Evolutionary conservation across 345 rosid species (phyloP).

Genomic region (Pugionium cornutum): DNA sequence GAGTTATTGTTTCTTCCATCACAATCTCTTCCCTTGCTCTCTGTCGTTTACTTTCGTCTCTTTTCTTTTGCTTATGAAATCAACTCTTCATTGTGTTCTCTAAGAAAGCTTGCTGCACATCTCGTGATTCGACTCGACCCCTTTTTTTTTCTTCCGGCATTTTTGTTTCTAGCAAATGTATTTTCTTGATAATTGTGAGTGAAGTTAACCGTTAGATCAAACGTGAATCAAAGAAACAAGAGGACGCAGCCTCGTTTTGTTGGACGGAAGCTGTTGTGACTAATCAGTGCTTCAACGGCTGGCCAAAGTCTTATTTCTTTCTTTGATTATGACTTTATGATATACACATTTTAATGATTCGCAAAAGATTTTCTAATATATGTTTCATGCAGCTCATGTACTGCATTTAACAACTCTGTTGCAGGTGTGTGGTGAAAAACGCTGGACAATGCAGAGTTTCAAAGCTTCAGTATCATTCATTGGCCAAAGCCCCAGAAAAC

Average conservation of each 20-base stretch:
- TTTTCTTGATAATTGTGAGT: constrained; percentile 8
- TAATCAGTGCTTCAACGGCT: constrained; percentile 95
- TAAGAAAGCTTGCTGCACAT: constrained; percentile 61
- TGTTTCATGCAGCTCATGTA: no score
- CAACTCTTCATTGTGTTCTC: not conserved
- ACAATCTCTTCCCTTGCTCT: constrained; percentile 3
- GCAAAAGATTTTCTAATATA: not conserved
- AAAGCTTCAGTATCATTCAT: constrained; percentile 88
- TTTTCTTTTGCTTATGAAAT: constrained; percentile 15
- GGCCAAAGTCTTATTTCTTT: constrained; percentile 47
- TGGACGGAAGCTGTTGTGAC: constrained; percentile 95
- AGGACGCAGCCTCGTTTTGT: constrained; percentile 94
- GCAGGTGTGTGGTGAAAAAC: constrained; percentile 94
- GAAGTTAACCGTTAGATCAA: constrained; percentile 32
- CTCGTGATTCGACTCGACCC: constrained; percentile 44
- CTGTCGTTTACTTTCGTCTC: not conserved
- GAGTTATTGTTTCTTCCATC: constrained; percentile 28
- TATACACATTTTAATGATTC: not conserved
- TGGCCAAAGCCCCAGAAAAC: constrained; percentile 65
- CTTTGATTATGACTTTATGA: not conserved
- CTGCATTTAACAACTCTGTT: not conserved
- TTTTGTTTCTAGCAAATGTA: constrained; percentile 7
- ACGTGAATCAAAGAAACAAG: constrained; percentile 76
- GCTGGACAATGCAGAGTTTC: constrained; percentile 88
- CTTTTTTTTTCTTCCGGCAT: not conserved